Evolutionary conservation across 768 basidiomycete species (phyloP).

Genomic region (Lentinula lateritia): DNA sequence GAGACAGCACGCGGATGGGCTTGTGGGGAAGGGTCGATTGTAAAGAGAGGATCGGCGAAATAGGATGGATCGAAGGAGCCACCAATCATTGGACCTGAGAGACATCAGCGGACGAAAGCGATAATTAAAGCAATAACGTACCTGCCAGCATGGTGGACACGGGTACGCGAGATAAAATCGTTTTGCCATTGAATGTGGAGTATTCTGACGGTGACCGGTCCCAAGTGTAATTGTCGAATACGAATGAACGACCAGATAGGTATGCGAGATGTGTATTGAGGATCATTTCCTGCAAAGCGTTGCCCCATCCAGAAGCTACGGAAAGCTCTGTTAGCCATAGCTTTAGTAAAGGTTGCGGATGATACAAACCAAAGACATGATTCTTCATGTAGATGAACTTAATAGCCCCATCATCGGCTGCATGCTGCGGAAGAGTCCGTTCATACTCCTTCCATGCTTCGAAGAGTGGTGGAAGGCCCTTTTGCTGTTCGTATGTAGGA

Average conservation of each 20-base stretch:
- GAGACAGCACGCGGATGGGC: slow-evolving; percentile 32
- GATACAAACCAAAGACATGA: slow-evolving; percentile 33
- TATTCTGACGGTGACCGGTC: slow-evolving; percentile 34
- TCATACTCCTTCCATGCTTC: slow-evolving; percentile 38
- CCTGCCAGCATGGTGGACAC: slow-evolving; percentile 49
- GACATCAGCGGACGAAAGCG: slow-evolving; percentile 1
- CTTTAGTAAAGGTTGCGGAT: slow-evolving; percentile 26
- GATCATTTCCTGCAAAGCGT: slow-evolving; percentile 53
- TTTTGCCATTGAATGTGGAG: slow-evolving; percentile 40
- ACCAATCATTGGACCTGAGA: slow-evolving; percentile 38
- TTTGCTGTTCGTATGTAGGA: neutral
- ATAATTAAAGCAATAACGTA: slow-evolving; percentile 15
- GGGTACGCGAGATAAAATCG: slow-evolving; percentile 50
- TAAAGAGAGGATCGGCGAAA: neutral
- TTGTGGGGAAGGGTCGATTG: slow-evolving; percentile 11
- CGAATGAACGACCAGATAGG: slow-evolving; percentile 43
- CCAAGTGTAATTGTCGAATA: slow-evolving; percentile 61
- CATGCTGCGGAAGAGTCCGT: slow-evolving; percentile 40
- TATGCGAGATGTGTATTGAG: slow-evolving; percentile 46
- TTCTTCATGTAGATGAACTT: slow-evolving; percentile 47
- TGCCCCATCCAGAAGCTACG: slow-evolving; percentile 55
- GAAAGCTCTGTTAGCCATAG: neutral
- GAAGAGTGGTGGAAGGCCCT: slow-evolving; percentile 36
- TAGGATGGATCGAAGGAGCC: slow-evolving; percentile 26
- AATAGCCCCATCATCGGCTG: slow-evolving; percentile 32